Percentiles rank a stretch among this genome's conserved stretches.
These are phyloP conservation scores for Aspergillus haitiensis DNA, from an alignment of 495 filamentous ascomycete genomes.

Conservation along the genomic window DNA sequence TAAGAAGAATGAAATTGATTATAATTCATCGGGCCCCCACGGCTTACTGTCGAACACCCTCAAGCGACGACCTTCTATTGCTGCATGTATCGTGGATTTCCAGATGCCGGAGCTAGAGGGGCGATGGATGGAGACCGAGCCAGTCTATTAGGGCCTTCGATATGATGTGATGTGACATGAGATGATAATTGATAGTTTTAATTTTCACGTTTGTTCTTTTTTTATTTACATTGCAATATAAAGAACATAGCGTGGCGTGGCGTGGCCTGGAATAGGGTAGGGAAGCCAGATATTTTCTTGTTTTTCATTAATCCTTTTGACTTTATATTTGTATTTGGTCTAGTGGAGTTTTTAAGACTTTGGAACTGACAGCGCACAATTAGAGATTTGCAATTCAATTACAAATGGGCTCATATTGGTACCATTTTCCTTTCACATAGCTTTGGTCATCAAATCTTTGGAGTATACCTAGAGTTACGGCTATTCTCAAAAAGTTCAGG, in stretches of 20 bases:
- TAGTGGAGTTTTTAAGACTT: neutral
- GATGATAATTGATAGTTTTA: neutral
- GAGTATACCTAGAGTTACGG: no score
- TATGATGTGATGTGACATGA: neutral
- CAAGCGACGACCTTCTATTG: constrained; percentile 36
- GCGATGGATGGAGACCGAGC: constrained; percentile 22
- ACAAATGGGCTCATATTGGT: no score
- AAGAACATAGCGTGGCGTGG: constrained; percentile 19
- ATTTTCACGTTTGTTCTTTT: constrained; percentile 7
- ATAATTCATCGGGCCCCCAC: neutral
- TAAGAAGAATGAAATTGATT: neutral
- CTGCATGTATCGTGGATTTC: constrained; percentile 45
- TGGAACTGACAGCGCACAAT: no score
- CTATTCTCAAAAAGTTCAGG: no score
- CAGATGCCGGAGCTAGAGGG: constrained; percentile 40
- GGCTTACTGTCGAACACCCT: constrained; percentile 1
- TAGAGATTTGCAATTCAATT: no score
- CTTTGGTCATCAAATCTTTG: no score
- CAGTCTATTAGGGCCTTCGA: constrained; percentile 22
- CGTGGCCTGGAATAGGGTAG: neutral
- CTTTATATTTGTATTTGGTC: neutral
- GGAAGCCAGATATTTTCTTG: neutral
- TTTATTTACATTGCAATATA: constrained; percentile 7
- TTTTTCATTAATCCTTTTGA: neutral
- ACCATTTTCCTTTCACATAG: no score